Evolutionary conservation across 768 basidiomycete species (phyloP).

Genomic region (Agaricus subrufescens): DNA sequence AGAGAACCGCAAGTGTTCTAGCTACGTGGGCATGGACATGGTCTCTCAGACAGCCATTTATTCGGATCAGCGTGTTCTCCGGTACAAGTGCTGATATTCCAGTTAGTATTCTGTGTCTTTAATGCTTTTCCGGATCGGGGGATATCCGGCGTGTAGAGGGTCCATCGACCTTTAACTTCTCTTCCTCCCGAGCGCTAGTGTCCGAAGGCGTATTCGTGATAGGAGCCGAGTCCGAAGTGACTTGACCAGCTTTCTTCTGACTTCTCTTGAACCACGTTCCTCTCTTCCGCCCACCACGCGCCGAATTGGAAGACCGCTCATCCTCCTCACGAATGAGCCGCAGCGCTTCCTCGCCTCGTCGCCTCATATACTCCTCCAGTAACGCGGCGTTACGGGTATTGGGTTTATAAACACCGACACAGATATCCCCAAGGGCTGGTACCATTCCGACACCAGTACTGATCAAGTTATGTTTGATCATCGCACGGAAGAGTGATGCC

Average conservation of each 20-base stretch:
- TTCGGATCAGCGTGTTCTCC: no score
- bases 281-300: slow-evolving; percentile 16
- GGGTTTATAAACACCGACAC: slow-evolving; percentile 76
- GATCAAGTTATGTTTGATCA: slow-evolving; percentile 75
- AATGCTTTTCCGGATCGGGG: no score
- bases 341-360: slow-evolving; percentile 72
- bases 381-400: slow-evolving; percentile 87
- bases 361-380: slow-evolving; percentile 78
- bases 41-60: no score
- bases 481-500: slow-evolving; percentile 59
- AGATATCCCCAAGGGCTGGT: slow-evolving; percentile 72
- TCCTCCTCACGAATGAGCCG: slow-evolving; percentile 36
- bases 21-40: no score
- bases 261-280: slow-evolving; percentile 19
- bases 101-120: no score
- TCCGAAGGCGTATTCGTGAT: no score
- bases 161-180: no score
- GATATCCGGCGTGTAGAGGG: no score
- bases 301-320: slow-evolving; percentile 11
- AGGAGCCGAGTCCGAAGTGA: slow-evolving; percentile 54
- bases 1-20: no score
- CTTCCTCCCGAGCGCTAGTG: no score
- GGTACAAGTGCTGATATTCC: no score
- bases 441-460: slow-evolving; percentile 62
- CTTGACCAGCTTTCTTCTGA: slow-evolving; percentile 32